Conservation (phyloP, 2,329 filamentous ascomycete species). For the Coniochaeta pulveracea region DNA sequence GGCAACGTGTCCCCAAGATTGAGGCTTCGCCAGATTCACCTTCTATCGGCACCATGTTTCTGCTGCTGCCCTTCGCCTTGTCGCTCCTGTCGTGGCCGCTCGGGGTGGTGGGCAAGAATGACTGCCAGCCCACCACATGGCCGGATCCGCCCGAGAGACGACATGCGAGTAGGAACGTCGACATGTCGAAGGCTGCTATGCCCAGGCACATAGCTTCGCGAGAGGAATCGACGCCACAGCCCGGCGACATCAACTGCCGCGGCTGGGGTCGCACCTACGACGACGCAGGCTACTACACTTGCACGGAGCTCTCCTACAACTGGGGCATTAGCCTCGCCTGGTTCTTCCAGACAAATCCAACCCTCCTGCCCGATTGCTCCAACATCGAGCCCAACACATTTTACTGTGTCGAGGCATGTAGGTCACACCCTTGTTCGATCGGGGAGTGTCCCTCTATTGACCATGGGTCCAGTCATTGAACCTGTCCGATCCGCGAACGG, state of each 20-base stretch:
- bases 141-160: no score
- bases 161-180: no score
- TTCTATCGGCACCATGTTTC: no score
- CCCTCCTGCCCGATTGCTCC: neutral
- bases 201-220: no score
- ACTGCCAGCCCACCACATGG: no score
- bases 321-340: neutral
- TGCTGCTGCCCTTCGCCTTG: no score
- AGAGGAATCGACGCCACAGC: neutral
- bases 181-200: no score
- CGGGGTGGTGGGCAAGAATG: no score
- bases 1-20: no score
- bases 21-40: no score
- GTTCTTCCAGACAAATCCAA: neutral
- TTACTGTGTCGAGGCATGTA: conserved; percentile 1
- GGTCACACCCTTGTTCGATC: neutral
- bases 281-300: neutral
- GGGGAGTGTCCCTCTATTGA: no score
- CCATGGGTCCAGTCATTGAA: neutral
- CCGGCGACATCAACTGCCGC: neutral
- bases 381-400: neutral
- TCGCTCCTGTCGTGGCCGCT: no score
- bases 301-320: neutral
- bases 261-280: neutral
- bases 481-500: neutral